Base-by-base conservation (phyloP, 2,329 filamentous ascomycete genomes). In the Nemania sp. region DNA sequence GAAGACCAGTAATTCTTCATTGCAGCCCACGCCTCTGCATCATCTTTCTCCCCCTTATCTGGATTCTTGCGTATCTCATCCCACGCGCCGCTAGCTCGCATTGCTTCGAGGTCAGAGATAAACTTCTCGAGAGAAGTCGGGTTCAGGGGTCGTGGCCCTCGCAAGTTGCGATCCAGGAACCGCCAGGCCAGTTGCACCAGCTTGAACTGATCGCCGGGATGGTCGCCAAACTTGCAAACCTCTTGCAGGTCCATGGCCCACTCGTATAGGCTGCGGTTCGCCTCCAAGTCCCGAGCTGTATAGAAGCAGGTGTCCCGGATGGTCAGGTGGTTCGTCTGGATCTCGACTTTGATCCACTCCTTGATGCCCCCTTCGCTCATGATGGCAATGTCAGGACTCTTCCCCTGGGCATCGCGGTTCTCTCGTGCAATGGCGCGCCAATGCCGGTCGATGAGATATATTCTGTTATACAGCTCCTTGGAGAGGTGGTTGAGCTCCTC, bases 181-280 rank as follows among this genome's bases (percentile, higher is more conserved):
- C 62, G 57, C 71, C 71, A 73, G 1, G 68, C 69, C 1, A 73
- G 60, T n/a, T 69, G 49, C 0, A 72, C 59, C 2, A 73, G 56
- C 20, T 71, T 70, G 1, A 15, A 5, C 29, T 73, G 67, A 1
- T 71, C 69, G 13, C 34, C 29, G 7, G 66, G 65, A 18, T 65
- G 45, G 4, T 66, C 61, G 1, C 57, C 34, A 15, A 70, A 67
- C 6, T 52, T 21, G 47, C 67, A 66, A 3, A 60, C 11, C 10
- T 65, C 32, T 3, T 40, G 50, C 5, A 73, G 43, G 34, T 72
- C 68, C 0, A 7, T 20, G 0, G 68, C 10, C 71, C 71, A 73
- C 1, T 71, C 68, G 4, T 46, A 12, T 9, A 73, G 66, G 9
- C 53, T 59, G 1, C 71, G 64, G 1, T 63, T 57, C 0, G 34